Conservation (phyloP, 106 monocot species). For the Acorus gramineus region DNA sequence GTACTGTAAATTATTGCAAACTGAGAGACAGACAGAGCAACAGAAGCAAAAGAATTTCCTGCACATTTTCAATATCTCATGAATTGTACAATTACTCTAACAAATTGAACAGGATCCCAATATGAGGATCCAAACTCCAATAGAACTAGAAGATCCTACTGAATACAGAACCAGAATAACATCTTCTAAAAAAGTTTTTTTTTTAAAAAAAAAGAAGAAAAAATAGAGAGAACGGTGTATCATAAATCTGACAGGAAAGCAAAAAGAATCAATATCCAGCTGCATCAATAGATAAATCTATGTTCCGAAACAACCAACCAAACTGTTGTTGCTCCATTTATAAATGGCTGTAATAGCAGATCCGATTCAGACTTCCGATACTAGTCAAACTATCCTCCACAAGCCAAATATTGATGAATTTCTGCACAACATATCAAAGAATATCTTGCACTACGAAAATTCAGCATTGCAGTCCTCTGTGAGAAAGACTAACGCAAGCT, state of each 20-base stretch:
- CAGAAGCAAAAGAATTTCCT: slow-evolving; percentile 25
- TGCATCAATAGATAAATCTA: neutral
- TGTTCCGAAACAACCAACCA: neutral
- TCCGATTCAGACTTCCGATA: no score
- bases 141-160: slow-evolving; percentile 1
- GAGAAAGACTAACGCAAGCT: no score
- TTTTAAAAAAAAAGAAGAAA: no score
- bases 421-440: no score
- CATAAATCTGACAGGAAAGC: neutral
- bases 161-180: slow-evolving; percentile 5
- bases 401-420: no score
- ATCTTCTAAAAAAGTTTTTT: no score
- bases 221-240: no score
- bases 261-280: neutral
- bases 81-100: slow-evolving; percentile 24
- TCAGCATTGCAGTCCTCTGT: no score
- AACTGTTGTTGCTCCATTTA: neutral
- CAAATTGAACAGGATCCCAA: slow-evolving; percentile 10
- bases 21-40: neutral
- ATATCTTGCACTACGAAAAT: no score
- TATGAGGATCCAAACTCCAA: slow-evolving; percentile 1
- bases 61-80: slow-evolving; percentile 41
- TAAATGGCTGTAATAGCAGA: neutral
- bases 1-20: no score
- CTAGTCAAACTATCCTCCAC: no score